Percentiles rank a stretch among this genome's conserved stretches.
phyloP scores from a whole-genome alignment of 306 rosid species.

The Herpetospermum pedunculosum region DNA sequence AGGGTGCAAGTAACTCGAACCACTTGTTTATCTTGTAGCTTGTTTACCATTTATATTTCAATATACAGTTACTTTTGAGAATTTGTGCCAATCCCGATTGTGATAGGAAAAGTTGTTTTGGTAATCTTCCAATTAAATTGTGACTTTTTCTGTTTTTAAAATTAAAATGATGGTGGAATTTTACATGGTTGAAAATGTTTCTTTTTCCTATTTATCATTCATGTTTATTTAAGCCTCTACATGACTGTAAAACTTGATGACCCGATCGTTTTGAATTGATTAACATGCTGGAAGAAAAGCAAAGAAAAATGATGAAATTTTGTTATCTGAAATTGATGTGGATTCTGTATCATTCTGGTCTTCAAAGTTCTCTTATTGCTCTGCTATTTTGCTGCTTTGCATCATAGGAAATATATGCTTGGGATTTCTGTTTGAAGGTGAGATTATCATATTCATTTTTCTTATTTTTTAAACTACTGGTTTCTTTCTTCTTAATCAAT shows the following conservation, averaged over 20 bases:
- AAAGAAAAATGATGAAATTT: background rate
- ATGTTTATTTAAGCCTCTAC: background rate
- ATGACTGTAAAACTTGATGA: background rate
- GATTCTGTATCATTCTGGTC: background rate
- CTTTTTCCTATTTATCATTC: background rate
- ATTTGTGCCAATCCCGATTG: background rate
- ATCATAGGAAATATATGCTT: background rate
- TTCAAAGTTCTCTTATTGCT: slow-evolving; percentile 3
- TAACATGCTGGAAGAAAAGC: background rate
- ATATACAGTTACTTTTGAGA: background rate
- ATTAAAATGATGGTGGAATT: background rate
- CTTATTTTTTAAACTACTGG: background rate
- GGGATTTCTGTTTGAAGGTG: background rate
- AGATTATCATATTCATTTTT: too few relatives aligned
- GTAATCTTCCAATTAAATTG: background rate
- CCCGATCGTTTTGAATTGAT: background rate
- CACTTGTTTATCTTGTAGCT: too few relatives aligned
- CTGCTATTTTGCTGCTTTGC: background rate
- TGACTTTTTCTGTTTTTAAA: background rate
- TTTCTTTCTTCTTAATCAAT: background rate
- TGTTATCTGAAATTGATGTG: background rate
- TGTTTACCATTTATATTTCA: too few relatives aligned
- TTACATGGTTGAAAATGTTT: background rate
- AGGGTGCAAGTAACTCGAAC: too few relatives aligned
- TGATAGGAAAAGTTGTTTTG: background rate